Evolutionary conservation across 306 rosid genomes (phyloP).

Genomic region (Dalbergia cultrata): DNA sequence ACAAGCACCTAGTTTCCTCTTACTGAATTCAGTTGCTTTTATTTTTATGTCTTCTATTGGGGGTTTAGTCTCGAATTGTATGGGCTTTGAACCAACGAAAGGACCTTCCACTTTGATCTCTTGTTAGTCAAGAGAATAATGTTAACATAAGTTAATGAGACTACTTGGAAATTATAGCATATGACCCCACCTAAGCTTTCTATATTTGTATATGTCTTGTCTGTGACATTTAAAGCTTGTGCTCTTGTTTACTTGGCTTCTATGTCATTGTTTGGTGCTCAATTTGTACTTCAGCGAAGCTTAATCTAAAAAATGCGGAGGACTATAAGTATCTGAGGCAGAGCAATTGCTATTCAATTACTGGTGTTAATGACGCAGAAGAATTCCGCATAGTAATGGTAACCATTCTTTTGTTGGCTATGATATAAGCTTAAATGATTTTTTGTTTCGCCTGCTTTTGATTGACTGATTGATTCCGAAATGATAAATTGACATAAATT

Average conservation of each 20-base stretch:
- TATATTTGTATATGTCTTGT: not conserved
- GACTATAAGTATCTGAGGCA: constrained; percentile 89
- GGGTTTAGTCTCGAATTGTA: not conserved
- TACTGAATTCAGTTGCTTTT: too few relatives aligned
- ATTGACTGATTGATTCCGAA: constrained; percentile 28
- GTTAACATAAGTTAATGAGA: too few relatives aligned
- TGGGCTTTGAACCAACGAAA: not conserved
- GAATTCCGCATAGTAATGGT: constrained; percentile 85
- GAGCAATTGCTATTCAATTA: constrained; percentile 84
- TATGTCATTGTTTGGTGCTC: too few relatives aligned
- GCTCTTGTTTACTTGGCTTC: constrained; percentile 17
- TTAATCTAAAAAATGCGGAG: constrained; percentile 72
- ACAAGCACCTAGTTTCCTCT: too few relatives aligned
- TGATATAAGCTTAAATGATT: constrained; percentile 7
- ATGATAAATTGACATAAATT: constrained; percentile 35
- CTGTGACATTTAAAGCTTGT: not conserved
- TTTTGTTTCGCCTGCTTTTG: constrained; percentile 1
- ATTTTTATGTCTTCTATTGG: too few relatives aligned
- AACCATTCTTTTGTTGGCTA: constrained; percentile 33
- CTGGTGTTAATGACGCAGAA: constrained; percentile 84
- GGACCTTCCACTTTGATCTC: too few relatives aligned
- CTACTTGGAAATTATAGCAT: not conserved
- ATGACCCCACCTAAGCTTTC: constrained; percentile 11
- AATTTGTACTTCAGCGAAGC: constrained; percentile 59
- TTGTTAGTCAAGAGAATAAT: too few relatives aligned